phyloP scores from a whole-genome alignment of 768 basidiomycete genomes.

The Rhodotorula sphaerocarpa region DNA sequence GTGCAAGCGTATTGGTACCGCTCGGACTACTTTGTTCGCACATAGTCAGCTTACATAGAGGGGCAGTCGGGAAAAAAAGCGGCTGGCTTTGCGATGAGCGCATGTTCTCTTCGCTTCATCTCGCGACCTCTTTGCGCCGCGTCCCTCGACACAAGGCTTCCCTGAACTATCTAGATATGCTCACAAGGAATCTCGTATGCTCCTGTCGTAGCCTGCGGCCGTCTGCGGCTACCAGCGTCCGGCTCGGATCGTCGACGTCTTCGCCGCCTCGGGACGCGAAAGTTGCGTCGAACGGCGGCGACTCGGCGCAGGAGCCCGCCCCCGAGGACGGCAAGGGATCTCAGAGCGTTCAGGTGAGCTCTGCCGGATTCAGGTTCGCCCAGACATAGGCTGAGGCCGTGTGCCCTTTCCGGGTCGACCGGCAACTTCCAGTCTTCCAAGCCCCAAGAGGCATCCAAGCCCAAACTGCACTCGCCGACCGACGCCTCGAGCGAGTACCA shows the following conservation, averaged over 20 bases:
- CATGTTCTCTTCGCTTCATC: not conserved
- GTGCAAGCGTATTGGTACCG: too few relatives aligned
- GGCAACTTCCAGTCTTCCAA: too few relatives aligned
- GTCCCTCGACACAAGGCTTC: not conserved
- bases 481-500: constrained; percentile 6
- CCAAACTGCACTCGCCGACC: not conserved
- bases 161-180: too few relatives aligned
- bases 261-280: too few relatives aligned
- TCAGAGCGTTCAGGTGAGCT: not conserved
- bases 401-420: too few relatives aligned
- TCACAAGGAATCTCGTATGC: not conserved
- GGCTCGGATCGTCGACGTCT: not conserved
- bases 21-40: too few relatives aligned
- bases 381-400: not conserved
- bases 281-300: too few relatives aligned
- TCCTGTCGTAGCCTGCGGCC: not conserved
- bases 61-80: too few relatives aligned
- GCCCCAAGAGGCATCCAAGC: not conserved
- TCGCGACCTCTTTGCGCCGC: not conserved
- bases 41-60: too few relatives aligned
- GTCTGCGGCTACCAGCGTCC: not conserved
- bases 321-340: not conserved
- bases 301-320: not conserved
- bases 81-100: too few relatives aligned
- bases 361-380: not conserved